These are phyloP conservation scores for Alternaria longipes DNA, from an alignment of 2,329 filamentous ascomycete species.

Conservation along the genomic window DNA sequence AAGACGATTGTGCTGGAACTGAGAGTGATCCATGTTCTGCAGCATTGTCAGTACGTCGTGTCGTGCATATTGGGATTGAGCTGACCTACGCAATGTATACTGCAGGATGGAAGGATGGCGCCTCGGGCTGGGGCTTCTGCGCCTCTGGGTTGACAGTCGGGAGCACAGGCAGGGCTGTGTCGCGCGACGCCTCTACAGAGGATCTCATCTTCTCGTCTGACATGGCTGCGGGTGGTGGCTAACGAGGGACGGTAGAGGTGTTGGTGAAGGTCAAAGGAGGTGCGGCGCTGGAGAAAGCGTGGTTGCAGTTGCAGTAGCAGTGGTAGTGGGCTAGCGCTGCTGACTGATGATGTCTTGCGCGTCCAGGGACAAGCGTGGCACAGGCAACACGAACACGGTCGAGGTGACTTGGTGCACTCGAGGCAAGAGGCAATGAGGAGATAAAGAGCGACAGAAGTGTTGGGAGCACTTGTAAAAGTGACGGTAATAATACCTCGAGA, in stretches of 20 bases:
- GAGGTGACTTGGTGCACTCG: conserved; percentile 33
- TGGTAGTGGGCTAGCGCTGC: conserved; percentile 24
- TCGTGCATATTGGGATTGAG: conserved; percentile 51
- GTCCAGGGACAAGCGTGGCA: conserved; percentile 30
- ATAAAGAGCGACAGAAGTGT: conserved; percentile 36
- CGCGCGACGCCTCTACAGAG: conserved; percentile 78
- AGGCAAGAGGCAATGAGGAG: conserved; percentile 27
- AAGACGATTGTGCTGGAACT: conserved; percentile 96
- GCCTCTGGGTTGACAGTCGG: conserved; percentile 81
- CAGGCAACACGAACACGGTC: conserved; percentile 29
- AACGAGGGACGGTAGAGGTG: conserved; percentile 34
- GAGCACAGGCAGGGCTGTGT: conserved; percentile 69
- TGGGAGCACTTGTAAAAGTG: conserved; percentile 31
- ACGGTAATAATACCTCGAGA: conserved; percentile 31
- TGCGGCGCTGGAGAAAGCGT: conserved; percentile 26
- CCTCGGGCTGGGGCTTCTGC: conserved; percentile 72
- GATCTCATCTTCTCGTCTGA: conserved; percentile 80
- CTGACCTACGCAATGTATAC: conserved; percentile 76
- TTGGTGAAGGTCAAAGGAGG: conserved; percentile 29
- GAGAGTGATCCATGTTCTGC: conserved; percentile 88
- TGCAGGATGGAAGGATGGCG: conserved; percentile 74
- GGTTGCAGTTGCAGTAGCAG: conserved; percentile 20
- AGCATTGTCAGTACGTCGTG: conserved; percentile 29
- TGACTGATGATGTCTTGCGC: conserved; percentile 28
- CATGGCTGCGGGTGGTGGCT: conserved; percentile 56